Evolutionary conservation across 257 asterid genomes (phyloP).

Genomic region (Scutellaria baicalensis): DNA sequence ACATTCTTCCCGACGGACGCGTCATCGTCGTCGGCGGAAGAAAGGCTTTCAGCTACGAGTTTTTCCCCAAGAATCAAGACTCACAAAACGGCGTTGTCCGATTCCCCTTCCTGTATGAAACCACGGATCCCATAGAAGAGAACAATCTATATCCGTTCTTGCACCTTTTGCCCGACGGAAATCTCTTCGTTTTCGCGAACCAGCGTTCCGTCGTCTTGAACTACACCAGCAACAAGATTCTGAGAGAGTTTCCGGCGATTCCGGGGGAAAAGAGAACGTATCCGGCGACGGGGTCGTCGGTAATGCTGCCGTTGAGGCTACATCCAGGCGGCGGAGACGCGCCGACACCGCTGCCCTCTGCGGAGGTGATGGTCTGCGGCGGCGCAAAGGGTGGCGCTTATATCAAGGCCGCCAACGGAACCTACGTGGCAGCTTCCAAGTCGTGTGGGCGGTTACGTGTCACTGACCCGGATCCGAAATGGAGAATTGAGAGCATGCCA

Average conservation of each 20-base stretch:
- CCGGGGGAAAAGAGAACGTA: constrained; percentile 70
- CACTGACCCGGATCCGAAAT: constrained; percentile 48
- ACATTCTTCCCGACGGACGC: constrained; percentile 71
- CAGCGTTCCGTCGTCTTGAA: constrained; percentile 48
- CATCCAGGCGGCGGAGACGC: constrained; percentile 15
- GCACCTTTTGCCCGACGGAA: constrained; percentile 74
- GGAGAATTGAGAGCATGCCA: constrained; percentile 80
- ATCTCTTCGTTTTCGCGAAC: constrained; percentile 70
- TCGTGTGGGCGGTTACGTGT: constrained; percentile 69
- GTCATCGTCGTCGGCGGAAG: constrained; percentile 78
- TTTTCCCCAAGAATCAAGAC: constrained; percentile 42
- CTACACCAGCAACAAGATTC: constrained; percentile 33
- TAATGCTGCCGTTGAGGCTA: constrained; percentile 56
- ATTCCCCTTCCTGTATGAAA: constrained; percentile 51
- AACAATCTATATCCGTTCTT: constrained; percentile 87
- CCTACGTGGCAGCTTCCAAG: constrained; percentile 35
- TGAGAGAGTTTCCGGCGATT: constrained; percentile 54
- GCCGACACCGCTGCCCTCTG: background rate
- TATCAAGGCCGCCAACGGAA: constrained; percentile 25
- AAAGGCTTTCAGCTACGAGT: constrained; percentile 66
- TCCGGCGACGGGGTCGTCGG: constrained; percentile 87
- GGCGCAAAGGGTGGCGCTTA: constrained; percentile 78
- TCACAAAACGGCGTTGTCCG: background rate
- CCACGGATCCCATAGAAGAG: constrained; percentile 63
- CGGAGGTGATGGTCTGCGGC: constrained; percentile 80